A percentile compares a stretch with the other conserved stretches of the same genome.
Conservation (phyloP, 495 filamentous ascomycete species). For the Xylaria telfairii region DNA sequence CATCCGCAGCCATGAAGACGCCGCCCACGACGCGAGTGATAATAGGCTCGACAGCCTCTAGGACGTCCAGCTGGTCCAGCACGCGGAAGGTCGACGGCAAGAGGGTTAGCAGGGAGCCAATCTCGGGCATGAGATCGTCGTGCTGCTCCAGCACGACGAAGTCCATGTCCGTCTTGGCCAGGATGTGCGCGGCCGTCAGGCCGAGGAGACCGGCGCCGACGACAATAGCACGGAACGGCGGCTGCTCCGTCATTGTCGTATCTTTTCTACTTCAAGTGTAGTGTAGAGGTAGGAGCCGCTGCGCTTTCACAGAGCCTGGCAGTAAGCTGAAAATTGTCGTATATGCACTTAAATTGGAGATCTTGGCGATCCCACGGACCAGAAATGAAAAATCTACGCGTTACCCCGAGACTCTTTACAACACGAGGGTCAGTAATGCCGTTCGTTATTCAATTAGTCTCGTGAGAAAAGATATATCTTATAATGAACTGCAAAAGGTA, state of each 20-base stretch:
- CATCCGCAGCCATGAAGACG: conserved; percentile 36
- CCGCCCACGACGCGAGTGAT: conserved; percentile 25
- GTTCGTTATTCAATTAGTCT: not conserved
- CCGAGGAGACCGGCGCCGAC: conserved; percentile 60
- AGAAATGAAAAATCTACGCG: not conserved
- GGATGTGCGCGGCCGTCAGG: conserved; percentile 55
- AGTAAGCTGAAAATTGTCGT: not conserved
- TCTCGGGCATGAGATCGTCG: not conserved
- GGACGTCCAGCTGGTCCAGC: conserved; percentile 56
- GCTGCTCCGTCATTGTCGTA: not conserved
- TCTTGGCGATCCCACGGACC: too few relatives aligned
- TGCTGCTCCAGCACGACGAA: conserved; percentile 54
- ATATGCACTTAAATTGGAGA: not conserved
- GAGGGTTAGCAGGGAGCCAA: not conserved
- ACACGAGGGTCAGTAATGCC: not conserved
- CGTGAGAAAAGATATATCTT: not conserved
- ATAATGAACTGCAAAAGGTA: not conserved
- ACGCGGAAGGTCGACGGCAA: conserved; percentile 42
- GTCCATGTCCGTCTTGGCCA: conserved; percentile 53
- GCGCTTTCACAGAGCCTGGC: not conserved
- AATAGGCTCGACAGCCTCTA: conserved; percentile 35
- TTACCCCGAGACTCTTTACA: not conserved
- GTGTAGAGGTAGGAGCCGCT: not conserved
- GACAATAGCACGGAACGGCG: conserved; percentile 57
- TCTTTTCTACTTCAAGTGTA: not conserved